Evolutionary conservation across 2,329 filamentous ascomycete species (phyloP), one percentile per base, ranked within the genome.

Genomic region (Fusarium sp.): DNA sequence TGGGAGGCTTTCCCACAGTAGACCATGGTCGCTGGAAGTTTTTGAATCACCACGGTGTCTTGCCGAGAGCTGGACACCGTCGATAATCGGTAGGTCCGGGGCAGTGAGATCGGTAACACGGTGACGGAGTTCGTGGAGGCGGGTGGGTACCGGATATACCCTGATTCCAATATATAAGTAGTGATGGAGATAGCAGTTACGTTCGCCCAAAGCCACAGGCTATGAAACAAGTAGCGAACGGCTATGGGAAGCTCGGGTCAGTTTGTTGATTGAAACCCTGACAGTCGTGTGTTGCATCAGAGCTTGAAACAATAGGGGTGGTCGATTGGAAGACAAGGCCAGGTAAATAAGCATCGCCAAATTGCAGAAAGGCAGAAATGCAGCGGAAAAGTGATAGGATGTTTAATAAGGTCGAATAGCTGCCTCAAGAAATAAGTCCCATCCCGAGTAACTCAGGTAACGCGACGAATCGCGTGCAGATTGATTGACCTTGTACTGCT

Each of bases 1-100:
- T 87, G 84, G 12, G 87, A 89, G 74, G 87, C 87, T 79, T 89
- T 89, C 50, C 87, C 87, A 74, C 87, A 89, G 80, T 88, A 89
- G 51, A 89, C 87, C 87, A 89, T 89, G 66, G 51, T 58, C 65
- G 41, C n/a, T 47, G 50, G 54, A 48, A n/a, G 39, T 36, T 51
- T 60, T 59, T 38, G 61, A 20, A 44, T 42, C 36, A 59, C 53
- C 30, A 38, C 48, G 44, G 55, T 48, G 72, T 61, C 66, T 51
- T 55, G 51, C 67, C 28, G 55, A 72, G 32, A 59, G 36, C 42
- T 59, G 68, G 56, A 65, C 51, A 55, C 67, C 71, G 53, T 64
- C 45, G 51, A 74, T 24, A 41, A 59, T 72, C 42, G 54, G 54
- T 39, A 54, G 57, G 35, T 32, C 60, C 44, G 60, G 63, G 30